Percentiles rank a stretch among this genome's conserved stretches.
Conservation (phyloP, 352 stramenopile genomes). For the Phytophthora citricola region DNA sequence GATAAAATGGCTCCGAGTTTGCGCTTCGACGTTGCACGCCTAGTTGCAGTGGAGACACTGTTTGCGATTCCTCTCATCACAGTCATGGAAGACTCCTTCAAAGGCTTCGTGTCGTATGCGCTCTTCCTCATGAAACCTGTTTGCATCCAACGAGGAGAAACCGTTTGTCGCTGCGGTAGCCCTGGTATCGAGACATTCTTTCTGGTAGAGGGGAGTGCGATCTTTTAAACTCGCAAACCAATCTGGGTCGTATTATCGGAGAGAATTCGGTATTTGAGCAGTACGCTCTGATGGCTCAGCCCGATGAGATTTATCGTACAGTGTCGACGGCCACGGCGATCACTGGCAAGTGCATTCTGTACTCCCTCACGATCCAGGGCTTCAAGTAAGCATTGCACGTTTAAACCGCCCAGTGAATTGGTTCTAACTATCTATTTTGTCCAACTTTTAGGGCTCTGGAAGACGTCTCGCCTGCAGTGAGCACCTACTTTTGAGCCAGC, state of each 20-base stretch:
- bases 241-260: conserved; percentile 62
- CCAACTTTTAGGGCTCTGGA: conserved; percentile 49
- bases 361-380: conserved; percentile 82
- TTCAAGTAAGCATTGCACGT: conserved; percentile 56
- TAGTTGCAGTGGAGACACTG: conserved; percentile 80
- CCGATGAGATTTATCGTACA: conserved; percentile 78
- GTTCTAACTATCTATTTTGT: not conserved
- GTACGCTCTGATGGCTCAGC: conserved; percentile 78
- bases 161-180: conserved; percentile 74
- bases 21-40: conserved; percentile 78
- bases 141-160: conserved; percentile 72
- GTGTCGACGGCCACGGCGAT: conserved; percentile 76
- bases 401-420: not conserved
- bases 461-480: conserved; percentile 76
- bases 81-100: conserved; percentile 89
- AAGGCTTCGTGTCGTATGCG: conserved; percentile 89
- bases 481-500: conserved; percentile 84
- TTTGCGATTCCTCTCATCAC: conserved; percentile 87
- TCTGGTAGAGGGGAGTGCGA: conserved; percentile 85
- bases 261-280: conserved; percentile 85
- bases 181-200: conserved; percentile 87
- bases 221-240: conserved; percentile 73
- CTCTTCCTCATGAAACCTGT: conserved; percentile 84
- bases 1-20: conserved; percentile 82
- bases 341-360: conserved; percentile 74